Percentiles rank a stretch among this genome's conserved stretches.
Conservation (phyloP, 305 asterid genomes). For the Ajuga reptans region DNA sequence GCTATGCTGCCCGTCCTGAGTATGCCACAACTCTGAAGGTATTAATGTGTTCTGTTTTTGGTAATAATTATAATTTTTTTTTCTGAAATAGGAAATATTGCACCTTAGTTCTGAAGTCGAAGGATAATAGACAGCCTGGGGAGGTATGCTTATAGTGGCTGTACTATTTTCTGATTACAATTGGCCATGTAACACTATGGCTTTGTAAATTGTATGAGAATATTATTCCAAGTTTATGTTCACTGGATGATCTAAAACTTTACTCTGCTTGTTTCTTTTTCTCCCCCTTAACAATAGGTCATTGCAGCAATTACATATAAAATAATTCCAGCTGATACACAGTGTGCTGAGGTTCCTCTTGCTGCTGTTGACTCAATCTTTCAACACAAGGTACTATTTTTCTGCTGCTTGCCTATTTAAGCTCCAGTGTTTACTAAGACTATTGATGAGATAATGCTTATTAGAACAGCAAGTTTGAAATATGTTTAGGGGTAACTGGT, state of each 20-base stretch:
- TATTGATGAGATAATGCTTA: not conserved
- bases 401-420: slow-evolving; percentile 1
- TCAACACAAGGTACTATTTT: slow-evolving; percentile 58
- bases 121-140: slow-evolving; percentile 28
- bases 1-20: not conserved
- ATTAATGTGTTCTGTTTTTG: slow-evolving; percentile 9
- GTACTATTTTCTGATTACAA: not conserved
- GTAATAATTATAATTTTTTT: not conserved
- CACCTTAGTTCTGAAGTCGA: slow-evolving; percentile 54
- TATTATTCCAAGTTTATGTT: not conserved
- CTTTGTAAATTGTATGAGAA: slow-evolving; percentile 3
- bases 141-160: slow-evolving; percentile 43
- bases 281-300: slow-evolving; percentile 36
- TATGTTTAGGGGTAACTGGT: not conserved
- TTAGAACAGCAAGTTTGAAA: not conserved
- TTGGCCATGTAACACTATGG: not conserved
- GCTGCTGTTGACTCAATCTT: slow-evolving; percentile 60
- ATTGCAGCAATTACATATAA: slow-evolving; percentile 78
- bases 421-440: slow-evolving; percentile 2
- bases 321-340: slow-evolving; percentile 74
- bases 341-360: slow-evolving; percentile 83
- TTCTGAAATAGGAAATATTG: slow-evolving; percentile 59
- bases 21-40: not conserved
- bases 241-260: not conserved
- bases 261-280: slow-evolving; percentile 5